These are phyloP conservation scores for Monosiga brevicollis DNA, from an alignment of 78 protist genomes.

Conservation along the genomic window DNA sequence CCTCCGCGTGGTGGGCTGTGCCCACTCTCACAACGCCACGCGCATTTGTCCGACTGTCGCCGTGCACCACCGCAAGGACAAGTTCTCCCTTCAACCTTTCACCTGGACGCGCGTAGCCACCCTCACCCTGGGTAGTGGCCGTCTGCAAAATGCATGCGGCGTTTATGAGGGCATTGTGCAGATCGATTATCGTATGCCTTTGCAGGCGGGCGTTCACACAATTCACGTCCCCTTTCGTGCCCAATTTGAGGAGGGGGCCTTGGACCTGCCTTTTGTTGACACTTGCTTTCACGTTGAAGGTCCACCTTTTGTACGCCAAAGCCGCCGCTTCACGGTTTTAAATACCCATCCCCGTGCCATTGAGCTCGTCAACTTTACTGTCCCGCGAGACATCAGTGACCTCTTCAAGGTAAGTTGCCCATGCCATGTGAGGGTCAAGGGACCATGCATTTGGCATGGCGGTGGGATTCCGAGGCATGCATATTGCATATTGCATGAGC, in stretches of 20 bases:
- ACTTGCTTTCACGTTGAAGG: not conserved
- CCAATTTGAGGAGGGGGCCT: not conserved
- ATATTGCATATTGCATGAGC: no score
- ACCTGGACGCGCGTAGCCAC: not conserved
- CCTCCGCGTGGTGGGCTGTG: not conserved
- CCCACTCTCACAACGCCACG: not conserved
- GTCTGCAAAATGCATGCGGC: not conserved
- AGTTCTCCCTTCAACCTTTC: not conserved
- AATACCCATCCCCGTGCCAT: not conserved
- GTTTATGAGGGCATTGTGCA: not conserved
- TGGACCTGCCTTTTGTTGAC: not conserved
- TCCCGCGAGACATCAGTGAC: not conserved
- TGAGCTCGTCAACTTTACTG: not conserved
- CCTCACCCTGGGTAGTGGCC: not conserved
- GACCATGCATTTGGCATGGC: no score
- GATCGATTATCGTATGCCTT: not conserved
- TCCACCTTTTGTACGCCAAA: not conserved
- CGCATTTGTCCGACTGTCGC: not conserved
- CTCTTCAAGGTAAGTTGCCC: not conserved
- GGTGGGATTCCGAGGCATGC: no score
- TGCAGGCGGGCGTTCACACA: no score
- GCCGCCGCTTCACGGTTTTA: not conserved
- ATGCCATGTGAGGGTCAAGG: no score
- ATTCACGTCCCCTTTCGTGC: not conserved
- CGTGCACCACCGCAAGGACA: not conserved